These are phyloP conservation scores for Blastocystis sp. DNA, from an alignment of 352 stramenopile genomes.

Conservation along the genomic window DNA sequence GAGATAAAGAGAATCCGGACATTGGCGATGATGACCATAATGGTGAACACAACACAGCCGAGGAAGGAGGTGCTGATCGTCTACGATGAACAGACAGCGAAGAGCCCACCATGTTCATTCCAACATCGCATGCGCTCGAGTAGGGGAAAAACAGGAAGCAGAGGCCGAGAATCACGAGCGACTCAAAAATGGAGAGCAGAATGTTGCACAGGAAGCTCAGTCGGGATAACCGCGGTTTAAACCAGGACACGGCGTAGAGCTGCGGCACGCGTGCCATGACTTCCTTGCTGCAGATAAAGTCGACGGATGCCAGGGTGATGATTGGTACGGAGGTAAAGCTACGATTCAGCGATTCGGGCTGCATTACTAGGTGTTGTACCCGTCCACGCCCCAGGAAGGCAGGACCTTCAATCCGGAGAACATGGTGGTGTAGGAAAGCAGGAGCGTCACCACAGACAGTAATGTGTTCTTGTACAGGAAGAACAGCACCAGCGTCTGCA, in stretches of 20 bases:
- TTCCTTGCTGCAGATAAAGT: conserved; percentile 56
- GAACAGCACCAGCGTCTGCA: conserved; percentile 48
- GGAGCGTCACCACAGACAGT: conserved; percentile 44
- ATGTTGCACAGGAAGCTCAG: conserved; percentile 10
- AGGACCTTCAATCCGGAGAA: conserved; percentile 62
- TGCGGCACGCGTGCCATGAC: conserved; percentile 31
- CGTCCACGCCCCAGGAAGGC: conserved; percentile 54
- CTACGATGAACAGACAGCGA: neutral
- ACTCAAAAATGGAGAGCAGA: conserved; percentile 11
- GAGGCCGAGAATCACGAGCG: conserved; percentile 32
- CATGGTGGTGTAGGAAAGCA: conserved; percentile 39
- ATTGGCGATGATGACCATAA: conserved; percentile 44
- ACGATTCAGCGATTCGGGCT: neutral
- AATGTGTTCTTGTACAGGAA: conserved; percentile 66
- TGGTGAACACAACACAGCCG: conserved; percentile 25
- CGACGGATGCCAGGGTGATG: conserved; percentile 30
- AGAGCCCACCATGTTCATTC: conserved; percentile 29
- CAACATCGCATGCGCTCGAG: neutral
- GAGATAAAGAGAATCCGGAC: conserved; percentile 54
- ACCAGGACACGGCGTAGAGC: conserved; percentile 26
- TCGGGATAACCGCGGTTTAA: neutral
- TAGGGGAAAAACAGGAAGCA: conserved; percentile 16
- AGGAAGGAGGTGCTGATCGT: conserved; percentile 50
- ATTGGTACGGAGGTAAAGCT: conserved; percentile 59
- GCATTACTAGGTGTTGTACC: conserved; percentile 52